Base-by-base conservation (phyloP, 306 rosid genomes). In the Lathyrus sativus region DNA sequence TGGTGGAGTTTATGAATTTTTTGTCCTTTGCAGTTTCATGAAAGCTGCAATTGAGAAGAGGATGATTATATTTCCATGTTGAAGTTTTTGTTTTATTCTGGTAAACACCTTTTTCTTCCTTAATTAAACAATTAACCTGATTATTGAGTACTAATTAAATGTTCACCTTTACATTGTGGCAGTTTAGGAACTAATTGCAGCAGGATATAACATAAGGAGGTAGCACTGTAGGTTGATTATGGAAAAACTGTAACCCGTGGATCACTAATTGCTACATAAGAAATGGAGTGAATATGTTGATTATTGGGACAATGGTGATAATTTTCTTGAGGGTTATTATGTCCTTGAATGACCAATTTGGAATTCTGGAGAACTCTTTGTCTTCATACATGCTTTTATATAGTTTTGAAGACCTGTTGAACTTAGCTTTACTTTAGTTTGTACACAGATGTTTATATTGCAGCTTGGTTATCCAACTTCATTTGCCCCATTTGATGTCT, bases 141-240 rank as follows among this genome's bases (percentile, higher is more conserved):
- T 76, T 63, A 55, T 56, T 24, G 37, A 14, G 67, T 77, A 29
- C 63, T 76, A 38, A 57, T 71, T 35, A 50, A 38, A 59, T 70
- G 67, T 79, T 56, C 17, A 49, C 42, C 45, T 13, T 24, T 71
- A 53, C 44, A 37, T n/a, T 67, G 33, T 48, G 31, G 75, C 89
- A 89, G 96, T 91, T 62, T 81, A 79, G 74, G 96, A 85, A 80
- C 87, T 79, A 37, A 86, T 76, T 22, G 83, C 86, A 12, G 95
- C 88, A 39, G 56, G 93, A 69, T 82, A 76, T 83, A 11, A 87
- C 83, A 3, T 10, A 75, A 81, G 95, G 71, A 72, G 38, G 54
- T 11, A 26, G 63, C 69, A n/a, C 69, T 19, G 60, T 26, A 54
- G 35, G 4, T 11, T 26, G 37, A 54, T 54, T 24, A 6, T 54